Conservation (phyloP, 768 basidiomycete genomes). For the Agaricus blazei region DNA sequence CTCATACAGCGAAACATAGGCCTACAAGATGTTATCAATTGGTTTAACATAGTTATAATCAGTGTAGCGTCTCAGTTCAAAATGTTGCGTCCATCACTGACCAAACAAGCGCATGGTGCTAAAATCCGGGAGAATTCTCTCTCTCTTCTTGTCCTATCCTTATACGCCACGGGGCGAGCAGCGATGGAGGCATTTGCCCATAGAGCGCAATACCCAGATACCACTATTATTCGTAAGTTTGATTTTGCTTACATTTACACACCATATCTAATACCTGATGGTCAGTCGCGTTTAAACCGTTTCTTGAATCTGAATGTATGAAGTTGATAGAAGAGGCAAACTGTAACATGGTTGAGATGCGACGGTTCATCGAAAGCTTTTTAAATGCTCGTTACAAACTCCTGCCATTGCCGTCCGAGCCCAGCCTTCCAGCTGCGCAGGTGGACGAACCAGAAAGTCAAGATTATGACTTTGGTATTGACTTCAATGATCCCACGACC, state of each 20-base stretch:
- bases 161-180: constrained; percentile 7
- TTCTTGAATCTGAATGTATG: constrained; percentile 4
- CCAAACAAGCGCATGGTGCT: not conserved
- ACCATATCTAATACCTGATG: not conserved
- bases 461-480: constrained; percentile 9
- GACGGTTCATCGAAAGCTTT: constrained; percentile 8
- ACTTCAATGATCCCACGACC: constrained; percentile 5
- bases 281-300: constrained; percentile 7
- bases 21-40: constrained; percentile 2
- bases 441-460: constrained; percentile 9
- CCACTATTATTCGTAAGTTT: constrained; percentile 5
- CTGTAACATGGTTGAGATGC: constrained; percentile 5
- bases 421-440: not conserved
- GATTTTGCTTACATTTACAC: not conserved
- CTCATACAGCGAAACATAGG: not conserved
- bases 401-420: not conserved
- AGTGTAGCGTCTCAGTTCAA: not conserved
- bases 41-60: not conserved
- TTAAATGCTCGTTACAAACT: not conserved
- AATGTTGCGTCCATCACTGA: not conserved
- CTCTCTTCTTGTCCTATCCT: constrained; percentile 2
- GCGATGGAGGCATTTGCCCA: constrained; percentile 4
- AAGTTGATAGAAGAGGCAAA: constrained; percentile 6
- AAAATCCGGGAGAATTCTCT: not conserved
- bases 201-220: constrained; percentile 3